phyloP scores from a whole-genome alignment of 2,329 filamentous ascomycete species.

The Pestalotiopsis sp. region DNA sequence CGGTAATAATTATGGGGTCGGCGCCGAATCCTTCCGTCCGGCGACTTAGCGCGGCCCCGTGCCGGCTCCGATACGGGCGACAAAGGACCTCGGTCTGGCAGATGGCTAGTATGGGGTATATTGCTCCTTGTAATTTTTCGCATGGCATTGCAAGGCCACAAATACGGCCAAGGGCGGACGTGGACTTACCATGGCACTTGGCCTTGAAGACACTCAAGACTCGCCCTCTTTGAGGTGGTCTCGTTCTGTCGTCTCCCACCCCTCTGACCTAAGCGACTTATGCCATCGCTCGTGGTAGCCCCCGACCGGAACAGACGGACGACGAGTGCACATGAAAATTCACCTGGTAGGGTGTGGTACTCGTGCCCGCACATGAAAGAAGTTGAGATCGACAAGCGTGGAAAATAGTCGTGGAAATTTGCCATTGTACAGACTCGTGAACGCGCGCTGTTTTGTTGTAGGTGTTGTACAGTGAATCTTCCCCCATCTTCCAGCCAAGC shows the following conservation, averaged over 20 bases:
- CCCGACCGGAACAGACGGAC: background rate
- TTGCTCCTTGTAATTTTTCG: no score
- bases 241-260: background rate
- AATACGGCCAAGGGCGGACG: no score
- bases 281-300: background rate
- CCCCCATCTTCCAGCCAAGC: background rate
- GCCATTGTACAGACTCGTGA: slow-evolving; percentile 12
- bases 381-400: background rate
- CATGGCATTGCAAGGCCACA: no score
- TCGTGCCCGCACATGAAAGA: background rate
- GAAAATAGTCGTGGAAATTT: background rate
- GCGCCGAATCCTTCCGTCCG: no score
- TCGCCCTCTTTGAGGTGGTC: background rate
- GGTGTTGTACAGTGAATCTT: slow-evolving; percentile 13
- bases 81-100: no score
- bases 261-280: background rate
- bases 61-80: no score
- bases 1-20: no score
- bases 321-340: background rate
- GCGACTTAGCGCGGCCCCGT: no score
- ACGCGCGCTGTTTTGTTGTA: background rate
- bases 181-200: no score
- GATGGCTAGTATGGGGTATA: no score
- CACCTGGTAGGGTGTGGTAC: background rate
- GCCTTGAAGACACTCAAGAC: no score